A percentile compares a stretch with the other conserved stretches of the same genome.
Conservation (phyloP, 2,329 filamentous ascomycete genomes). For the Diaporthe citri region DNA sequence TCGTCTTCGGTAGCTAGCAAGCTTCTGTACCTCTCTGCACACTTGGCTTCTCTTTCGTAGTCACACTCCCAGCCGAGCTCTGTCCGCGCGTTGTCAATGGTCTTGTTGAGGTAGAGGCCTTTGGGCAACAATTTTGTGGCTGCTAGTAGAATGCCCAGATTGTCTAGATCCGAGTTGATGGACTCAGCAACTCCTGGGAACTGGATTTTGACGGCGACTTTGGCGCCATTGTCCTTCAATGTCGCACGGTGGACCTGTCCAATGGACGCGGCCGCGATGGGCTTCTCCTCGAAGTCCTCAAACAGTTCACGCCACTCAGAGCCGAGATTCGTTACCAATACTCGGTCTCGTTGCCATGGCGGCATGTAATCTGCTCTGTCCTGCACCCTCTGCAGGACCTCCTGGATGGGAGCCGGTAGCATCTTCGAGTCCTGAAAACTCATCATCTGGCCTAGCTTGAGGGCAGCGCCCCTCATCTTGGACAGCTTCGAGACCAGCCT, state of each 20-base stretch:
- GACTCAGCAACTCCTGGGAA: slow-evolving; percentile 96
- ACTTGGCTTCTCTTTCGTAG: slow-evolving; percentile 89
- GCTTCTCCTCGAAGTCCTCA: slow-evolving; percentile 86
- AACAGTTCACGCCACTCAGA: slow-evolving; percentile 88
- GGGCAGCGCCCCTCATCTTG: slow-evolving; percentile 94
- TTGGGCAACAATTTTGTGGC: slow-evolving; percentile 91
- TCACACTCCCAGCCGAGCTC: slow-evolving; percentile 98
- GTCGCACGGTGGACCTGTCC: slow-evolving; percentile 93
- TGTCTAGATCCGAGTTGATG: slow-evolving; percentile 96
- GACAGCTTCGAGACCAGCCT: slow-evolving; percentile 92
- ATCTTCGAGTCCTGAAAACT: slow-evolving; percentile 98
- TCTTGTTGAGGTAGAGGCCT: slow-evolving; percentile 95
- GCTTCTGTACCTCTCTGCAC: slow-evolving; percentile 79
- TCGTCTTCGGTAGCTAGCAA: slow-evolving; percentile 81
- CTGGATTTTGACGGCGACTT: slow-evolving; percentile 95
- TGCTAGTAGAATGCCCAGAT: slow-evolving; percentile 89
- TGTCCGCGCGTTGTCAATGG: slow-evolving; percentile 91
- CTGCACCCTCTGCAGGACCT: slow-evolving; percentile 93
- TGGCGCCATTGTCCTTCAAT: slow-evolving; percentile 78
- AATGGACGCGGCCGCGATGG: slow-evolving; percentile 95
- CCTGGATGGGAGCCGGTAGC: slow-evolving; percentile 87
- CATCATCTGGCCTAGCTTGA: slow-evolving; percentile 98
- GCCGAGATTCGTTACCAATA: slow-evolving; percentile 84
- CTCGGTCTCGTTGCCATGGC: slow-evolving; percentile 88
- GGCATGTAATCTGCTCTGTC: slow-evolving; percentile 99